Evolutionary conservation across 192 early-diverging fungal species (phyloP).

Genomic region (Coemansia sp.): DNA sequence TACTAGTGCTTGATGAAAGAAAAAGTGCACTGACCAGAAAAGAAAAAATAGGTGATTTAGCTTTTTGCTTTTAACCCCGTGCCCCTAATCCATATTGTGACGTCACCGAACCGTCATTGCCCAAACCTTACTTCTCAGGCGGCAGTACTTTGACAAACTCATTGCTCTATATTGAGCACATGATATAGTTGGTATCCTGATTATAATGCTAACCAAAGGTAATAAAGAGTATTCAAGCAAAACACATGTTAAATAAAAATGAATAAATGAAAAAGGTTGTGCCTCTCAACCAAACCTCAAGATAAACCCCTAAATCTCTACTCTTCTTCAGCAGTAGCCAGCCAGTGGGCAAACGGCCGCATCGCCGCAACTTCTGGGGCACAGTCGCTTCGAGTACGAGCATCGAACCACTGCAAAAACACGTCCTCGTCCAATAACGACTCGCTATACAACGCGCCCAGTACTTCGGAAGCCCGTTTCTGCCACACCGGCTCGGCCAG

Average conservation of each 20-base stretch:
- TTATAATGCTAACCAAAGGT: too few relatives aligned
- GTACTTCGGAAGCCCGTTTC: conserved; percentile 60
- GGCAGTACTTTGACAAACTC: too few relatives aligned
- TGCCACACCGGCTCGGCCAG: conserved; percentile 47
- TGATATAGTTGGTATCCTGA: too few relatives aligned
- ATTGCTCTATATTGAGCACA: too few relatives aligned
- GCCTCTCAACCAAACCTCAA: too few relatives aligned
- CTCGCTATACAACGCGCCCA: conserved; percentile 68
- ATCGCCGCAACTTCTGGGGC: conserved; percentile 57
- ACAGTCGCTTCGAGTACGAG: conserved; percentile 31
- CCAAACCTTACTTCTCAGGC: neutral
- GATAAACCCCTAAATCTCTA: conserved; percentile 19
- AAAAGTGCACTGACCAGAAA: neutral
- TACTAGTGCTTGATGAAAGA: neutral
- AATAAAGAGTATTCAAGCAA: too few relatives aligned
- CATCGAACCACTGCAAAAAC: conserved; percentile 63
- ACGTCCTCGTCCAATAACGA: conserved; percentile 83
- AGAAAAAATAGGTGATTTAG: neutral
- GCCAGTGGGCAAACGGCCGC: conserved; percentile 77
- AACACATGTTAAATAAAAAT: too few relatives aligned
- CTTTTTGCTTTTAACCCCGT: neutral
- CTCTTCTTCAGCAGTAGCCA: conserved; percentile 82
- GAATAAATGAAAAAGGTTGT: too few relatives aligned
- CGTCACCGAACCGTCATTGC: neutral
- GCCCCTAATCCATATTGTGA: neutral